Base-by-base conservation (phyloP, 2,329 filamentous ascomycete genomes). In the Hypoxylon sp. region DNA sequence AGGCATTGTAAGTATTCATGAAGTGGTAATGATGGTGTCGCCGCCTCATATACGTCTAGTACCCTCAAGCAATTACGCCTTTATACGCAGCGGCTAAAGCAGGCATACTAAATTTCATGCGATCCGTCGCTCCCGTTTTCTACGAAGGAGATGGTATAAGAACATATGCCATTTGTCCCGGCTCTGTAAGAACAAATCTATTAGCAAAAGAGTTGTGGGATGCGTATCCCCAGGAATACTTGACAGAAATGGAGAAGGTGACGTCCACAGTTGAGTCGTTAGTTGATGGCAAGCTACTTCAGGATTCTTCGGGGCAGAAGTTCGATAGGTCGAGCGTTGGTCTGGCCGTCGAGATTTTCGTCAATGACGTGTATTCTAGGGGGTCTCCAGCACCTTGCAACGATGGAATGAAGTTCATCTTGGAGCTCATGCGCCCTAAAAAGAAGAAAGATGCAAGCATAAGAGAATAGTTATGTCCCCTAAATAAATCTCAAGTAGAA, bases 1-100 rank as follows among this genome's bases (percentile, higher is more conserved):
- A 22, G 75, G 73, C 11, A 66, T 79, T 35, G 74, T 75, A 60
- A 72, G 73, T 73, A 3, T 26, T 26, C 33, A 29, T 26, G 3
- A 19, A 22, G 22, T 17, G 22, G 1, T 14, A 19, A 42, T 53
- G 44, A 46, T 35, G 42, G 48, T 44, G 35, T 17, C 2, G 10
- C 17, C 11, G 37, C 14, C 66, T 69, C 19, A 65, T 67, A 42
- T 57, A 13, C 13, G 33, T 55, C 19, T 31, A 73, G 74, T 78
- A 78, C 57, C 71, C 75, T 11, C 71, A 73, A 29, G 73, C 76
- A 4, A 74, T 73, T 58, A 75, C 73, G 19, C 78, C 78, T 26
- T 61, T 80, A 19, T 80, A 81, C 66, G 55, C 77, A 17, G 78
- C 74, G 5, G 71, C 76, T 26, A 81, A 81, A 63, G 73, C 74